Base-by-base conservation (phyloP, 768 basidiomycete species). In the Pleurotus eryngii region DNA sequence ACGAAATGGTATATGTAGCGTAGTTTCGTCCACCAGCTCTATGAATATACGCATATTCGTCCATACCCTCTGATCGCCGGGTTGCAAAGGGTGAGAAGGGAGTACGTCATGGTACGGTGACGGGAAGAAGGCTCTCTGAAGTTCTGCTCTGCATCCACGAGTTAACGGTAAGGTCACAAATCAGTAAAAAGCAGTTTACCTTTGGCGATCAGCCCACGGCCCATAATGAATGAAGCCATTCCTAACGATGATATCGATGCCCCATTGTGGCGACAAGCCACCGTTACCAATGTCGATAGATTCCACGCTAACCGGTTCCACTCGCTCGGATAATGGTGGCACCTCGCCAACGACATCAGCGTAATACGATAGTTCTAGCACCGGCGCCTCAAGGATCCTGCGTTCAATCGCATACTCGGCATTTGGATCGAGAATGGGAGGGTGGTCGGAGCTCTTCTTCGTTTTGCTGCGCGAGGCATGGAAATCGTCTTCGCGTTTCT, bases 151-250 rank as follows among this genome's bases (percentile, higher is more conserved):
- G 64, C 5, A 61, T 37, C 37, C 35, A 26, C 59, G 27, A 58
- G 46, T 59, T 3, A 57, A 48, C 38, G 11, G 11, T 20, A 26
- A 18, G 9, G 47, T 1, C 22, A 45, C 50, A 30, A 40, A 43
- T 24, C 4, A 24, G 17, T 8, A 35, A 35, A 11, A 37, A 39
- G 20, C 11, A 51, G 18, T 58, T 63, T 65, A 87, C 91, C 95
- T 79, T 70, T 97, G 96, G 22, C 95, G 81, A 72, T 98, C 96
- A 20, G 95, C 89, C 96, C 96, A 98, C 3, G 96, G 96, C 4
- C 96, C 96, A 67, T 98, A 98, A 17, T 84, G 81, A 37, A 97
- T 61, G 37, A 79, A 69, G 0, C 92, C 95, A 15, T 86, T 85
- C 57, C 83, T 76, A n/a, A 98, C 75, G 15, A 87, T 80, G 15